These are phyloP conservation scores for Ramaria sp. DNA, from an alignment of 768 basidiomycete genomes.

Conservation along the genomic window DNA sequence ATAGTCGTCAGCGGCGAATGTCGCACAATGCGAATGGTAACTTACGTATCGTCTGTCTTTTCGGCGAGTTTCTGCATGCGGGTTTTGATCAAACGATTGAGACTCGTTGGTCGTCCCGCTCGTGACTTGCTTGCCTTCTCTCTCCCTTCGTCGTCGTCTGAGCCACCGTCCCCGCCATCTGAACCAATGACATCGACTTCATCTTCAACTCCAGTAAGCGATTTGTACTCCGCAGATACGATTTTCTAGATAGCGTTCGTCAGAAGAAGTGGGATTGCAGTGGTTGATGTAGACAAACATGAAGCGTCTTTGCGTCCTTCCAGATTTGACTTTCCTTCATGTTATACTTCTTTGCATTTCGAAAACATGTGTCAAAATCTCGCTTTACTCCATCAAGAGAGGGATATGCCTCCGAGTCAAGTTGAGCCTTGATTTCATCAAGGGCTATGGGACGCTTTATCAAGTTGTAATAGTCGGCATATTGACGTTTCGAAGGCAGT, in stretches of 20 bases:
- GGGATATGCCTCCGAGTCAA: constrained; percentile 49
- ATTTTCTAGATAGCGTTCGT: constrained; percentile 30
- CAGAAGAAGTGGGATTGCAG: not conserved
- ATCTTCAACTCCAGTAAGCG: constrained; percentile 30
- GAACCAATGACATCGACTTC: constrained; percentile 28
- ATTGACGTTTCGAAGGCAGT: constrained; percentile 59
- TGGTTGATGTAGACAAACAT: constrained; percentile 37
- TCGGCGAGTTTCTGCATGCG: constrained; percentile 64
- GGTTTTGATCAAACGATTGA: constrained; percentile 55
- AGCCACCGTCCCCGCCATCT: constrained; percentile 25
- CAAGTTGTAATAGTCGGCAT: constrained; percentile 78
- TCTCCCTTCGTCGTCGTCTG: constrained; percentile 33
- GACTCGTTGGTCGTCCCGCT: constrained; percentile 31
- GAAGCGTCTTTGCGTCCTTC: constrained; percentile 70
- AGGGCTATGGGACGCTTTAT: constrained; percentile 80
- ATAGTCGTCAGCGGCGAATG: constrained; percentile 2
- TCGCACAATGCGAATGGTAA: not conserved
- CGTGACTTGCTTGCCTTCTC: constrained; percentile 36
- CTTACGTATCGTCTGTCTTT: constrained; percentile 63
- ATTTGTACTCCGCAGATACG: constrained; percentile 33
- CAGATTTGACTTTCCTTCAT: constrained; percentile 69
- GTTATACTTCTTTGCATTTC: constrained; percentile 77
- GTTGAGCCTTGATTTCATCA: constrained; percentile 77
- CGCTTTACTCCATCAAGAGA: constrained; percentile 56
- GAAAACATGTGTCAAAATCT: constrained; percentile 71